phyloP scores from a whole-genome alignment of 164 flowering plant genomes.

The Nelumbo lutea region DNA sequence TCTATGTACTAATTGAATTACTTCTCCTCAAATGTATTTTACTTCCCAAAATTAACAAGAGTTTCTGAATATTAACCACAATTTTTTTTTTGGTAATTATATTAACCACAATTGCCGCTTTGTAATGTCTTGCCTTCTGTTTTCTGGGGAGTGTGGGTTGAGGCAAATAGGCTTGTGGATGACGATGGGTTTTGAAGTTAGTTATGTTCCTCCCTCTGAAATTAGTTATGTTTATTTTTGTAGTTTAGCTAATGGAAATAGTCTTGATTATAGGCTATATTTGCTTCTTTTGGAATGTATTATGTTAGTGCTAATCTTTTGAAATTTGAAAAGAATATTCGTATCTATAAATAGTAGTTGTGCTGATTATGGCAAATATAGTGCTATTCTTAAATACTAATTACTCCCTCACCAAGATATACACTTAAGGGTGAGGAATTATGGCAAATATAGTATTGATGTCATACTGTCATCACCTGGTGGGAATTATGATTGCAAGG shows the following conservation, averaged over 20 bases:
- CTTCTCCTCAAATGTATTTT: neutral
- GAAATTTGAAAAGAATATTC: neutral
- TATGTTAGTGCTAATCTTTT: neutral
- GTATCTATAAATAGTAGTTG: neutral
- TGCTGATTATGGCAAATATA: neutral
- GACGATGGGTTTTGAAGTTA: neutral
- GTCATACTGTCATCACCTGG: neutral
- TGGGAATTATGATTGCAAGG: neutral
- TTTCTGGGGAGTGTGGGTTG: neutral
- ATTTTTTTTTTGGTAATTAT: neutral
- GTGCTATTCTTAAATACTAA: neutral
- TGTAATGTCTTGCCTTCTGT: too few relatives aligned
- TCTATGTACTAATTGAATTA: neutral
- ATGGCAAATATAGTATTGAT: neutral
- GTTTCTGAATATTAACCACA: neutral
- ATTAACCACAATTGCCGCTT: too few relatives aligned
- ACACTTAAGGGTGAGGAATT: neutral
- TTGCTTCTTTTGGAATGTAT: neutral
- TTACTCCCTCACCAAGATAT: too few relatives aligned
- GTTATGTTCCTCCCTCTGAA: neutral
- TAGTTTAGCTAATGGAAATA: neutral
- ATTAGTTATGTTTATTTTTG: neutral
- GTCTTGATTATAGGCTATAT: neutral
- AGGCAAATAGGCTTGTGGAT: neutral
- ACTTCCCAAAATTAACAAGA: neutral